These are phyloP conservation scores for Ophiosphaerella herpotricha DNA, from an alignment of 2,329 filamentous ascomycete genomes.

Conservation along the genomic window DNA sequence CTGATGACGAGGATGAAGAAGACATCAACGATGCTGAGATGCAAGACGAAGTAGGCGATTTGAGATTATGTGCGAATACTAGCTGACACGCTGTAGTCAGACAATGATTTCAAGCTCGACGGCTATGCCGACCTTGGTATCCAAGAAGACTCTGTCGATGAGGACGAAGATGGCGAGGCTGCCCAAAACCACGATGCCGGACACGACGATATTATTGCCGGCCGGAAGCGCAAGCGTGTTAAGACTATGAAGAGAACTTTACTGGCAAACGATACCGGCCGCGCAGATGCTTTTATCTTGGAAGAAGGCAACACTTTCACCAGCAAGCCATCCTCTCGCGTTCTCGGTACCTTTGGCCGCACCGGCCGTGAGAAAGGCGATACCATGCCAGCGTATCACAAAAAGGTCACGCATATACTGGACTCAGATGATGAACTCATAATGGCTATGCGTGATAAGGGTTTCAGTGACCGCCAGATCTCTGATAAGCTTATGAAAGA, in stretches of 20 bases:
- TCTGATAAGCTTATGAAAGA: conserved; percentile 48
- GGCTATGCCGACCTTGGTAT: conserved; percentile 14
- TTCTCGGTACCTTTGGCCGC: conserved; percentile 31
- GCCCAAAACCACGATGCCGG: conserved; percentile 11
- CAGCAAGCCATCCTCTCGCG: conserved; percentile 12
- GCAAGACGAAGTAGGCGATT: conserved; percentile 9
- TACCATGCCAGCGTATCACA: conserved; percentile 47
- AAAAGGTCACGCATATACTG: conserved; percentile 48
- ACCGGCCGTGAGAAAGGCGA: conserved; percentile 35
- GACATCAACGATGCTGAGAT: conserved; percentile 3
- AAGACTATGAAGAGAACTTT: not conserved
- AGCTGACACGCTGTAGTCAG: conserved; percentile 11
- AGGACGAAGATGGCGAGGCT: conserved; percentile 6
- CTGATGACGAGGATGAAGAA: conserved; percentile 11
- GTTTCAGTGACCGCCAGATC: conserved; percentile 52
- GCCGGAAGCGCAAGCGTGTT: conserved; percentile 24
- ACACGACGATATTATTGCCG: conserved; percentile 7
- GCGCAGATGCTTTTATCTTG: conserved; percentile 25
- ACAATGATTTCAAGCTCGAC: conserved; percentile 25
- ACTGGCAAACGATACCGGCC: no score
- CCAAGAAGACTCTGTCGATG: not conserved
- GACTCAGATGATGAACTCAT: conserved; percentile 56
- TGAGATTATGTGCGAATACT: not conserved
- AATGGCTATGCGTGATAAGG: conserved; percentile 49
- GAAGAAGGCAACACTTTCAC: conserved; percentile 19